Evolutionary conservation across 2,329 filamentous ascomycete genomes (phyloP), one percentile per base, ranked within the genome.

Genomic region (Diatrype stigma): DNA sequence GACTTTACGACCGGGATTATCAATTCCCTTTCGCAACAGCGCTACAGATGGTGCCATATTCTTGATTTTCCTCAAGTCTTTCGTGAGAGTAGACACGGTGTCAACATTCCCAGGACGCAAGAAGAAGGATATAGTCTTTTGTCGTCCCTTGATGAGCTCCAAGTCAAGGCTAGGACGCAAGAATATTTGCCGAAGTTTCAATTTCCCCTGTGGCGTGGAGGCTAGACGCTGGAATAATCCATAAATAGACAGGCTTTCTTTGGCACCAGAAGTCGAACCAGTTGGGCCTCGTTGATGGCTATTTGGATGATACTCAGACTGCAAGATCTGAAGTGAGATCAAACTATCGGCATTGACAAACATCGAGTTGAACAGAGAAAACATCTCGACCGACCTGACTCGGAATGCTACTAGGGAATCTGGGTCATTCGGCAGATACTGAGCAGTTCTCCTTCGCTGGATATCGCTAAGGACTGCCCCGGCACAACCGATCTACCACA

Each of bases 401-500:
- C 74, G 77, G 57, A 88, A 88, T 40, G 80, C 70, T 10, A 72
- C 61, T n/a, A 72, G 66, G 2, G 76, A 75, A 28, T 76, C 74
- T 14, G 74, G 69, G 53, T 87, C 82, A 26, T 81, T 79, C 2
- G 84, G 80, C 2, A 86, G 71, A 60, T 83, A 86, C 34, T 82
- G 78, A 2, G 80, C 77, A 37, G 84, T 80, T 63, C 79, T 79
- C 59, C 84, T 79, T 48, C 89, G 83, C 60, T 90, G 83, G 22
- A 96, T 69, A 57, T 95, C 89, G 5, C 81, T 79, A n/a, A 97
- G 71, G 2, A 97, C 72, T 23, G 92, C 92, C n/a, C 92, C 90
- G 23, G 87, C 88, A 69, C 94, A 97, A 3, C 90, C 89, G 45
- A 96, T 75, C 73, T 85, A 38, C 45, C 3, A 22, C 17, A 22